Conservation (phyloP, 371 early-diverging fungal species). For the Mortierella sp. region DNA sequence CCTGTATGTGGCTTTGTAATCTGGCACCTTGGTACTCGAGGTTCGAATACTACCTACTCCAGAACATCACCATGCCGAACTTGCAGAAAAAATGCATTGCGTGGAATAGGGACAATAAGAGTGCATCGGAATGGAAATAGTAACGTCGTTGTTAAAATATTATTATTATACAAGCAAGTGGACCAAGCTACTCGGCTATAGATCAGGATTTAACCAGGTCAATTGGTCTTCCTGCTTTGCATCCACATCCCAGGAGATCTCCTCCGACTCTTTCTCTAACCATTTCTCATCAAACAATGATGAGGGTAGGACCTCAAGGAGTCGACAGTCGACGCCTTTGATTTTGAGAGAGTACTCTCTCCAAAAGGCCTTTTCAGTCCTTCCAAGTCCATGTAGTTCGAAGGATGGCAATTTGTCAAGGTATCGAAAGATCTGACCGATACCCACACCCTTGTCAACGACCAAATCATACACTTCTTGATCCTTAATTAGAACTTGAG, state of each 20-base stretch:
- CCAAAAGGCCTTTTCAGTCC: constrained; percentile 64
- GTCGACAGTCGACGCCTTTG: constrained; percentile 63
- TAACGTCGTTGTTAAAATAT: not conserved
- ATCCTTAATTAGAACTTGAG: constrained; percentile 64
- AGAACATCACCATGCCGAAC: too few relatives aligned
- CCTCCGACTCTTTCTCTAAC: constrained; percentile 53
- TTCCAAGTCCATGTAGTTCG: constrained; percentile 61
- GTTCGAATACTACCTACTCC: too few relatives aligned
- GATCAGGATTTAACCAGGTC: constrained; percentile 76
- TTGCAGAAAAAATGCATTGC: too few relatives aligned
- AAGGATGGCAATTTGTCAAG: constrained; percentile 67
- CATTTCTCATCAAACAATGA: constrained; percentile 60
- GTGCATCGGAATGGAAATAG: not conserved
- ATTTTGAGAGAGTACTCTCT: constrained; percentile 64
- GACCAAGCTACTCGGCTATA: not conserved
- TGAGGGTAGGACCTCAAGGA: constrained; percentile 62
- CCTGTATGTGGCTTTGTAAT: too few relatives aligned
- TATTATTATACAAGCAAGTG: too few relatives aligned
- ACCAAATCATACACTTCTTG: constrained; percentile 62
- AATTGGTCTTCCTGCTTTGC: constrained; percentile 78
- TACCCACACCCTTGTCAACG: constrained; percentile 66
- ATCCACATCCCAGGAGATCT: constrained; percentile 64
- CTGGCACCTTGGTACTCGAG: too few relatives aligned
- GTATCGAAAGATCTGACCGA: constrained; percentile 71
- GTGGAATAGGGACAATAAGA: not conserved